Evolutionary conservation across 2,329 filamentous ascomycete species (phyloP).

Genomic region (Tolypocladium nubicola): DNA sequence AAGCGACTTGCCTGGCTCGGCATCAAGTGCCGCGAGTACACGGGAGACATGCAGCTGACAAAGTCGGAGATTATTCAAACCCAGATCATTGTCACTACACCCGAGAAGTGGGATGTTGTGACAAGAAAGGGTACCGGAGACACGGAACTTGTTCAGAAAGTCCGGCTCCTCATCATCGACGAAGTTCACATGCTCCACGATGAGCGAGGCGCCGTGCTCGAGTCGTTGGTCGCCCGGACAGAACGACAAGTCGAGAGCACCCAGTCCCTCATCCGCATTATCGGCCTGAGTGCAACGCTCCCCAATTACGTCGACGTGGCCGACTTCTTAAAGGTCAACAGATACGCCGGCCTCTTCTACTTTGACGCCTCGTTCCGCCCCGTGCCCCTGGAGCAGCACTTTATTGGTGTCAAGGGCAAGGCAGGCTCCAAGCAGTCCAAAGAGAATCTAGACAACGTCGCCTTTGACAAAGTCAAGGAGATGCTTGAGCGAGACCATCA

Average conservation of each 20-base stretch:
- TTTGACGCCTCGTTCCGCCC: slow-evolving; percentile 94
- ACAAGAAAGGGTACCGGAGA: slow-evolving; percentile 95
- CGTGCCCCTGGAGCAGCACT: slow-evolving; percentile 93
- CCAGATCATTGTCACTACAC: slow-evolving; percentile 96
- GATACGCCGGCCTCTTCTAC: slow-evolving; percentile 86
- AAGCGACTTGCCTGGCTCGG: slow-evolving; percentile 90
- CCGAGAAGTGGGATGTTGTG: slow-evolving; percentile 98
- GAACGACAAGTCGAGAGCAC: slow-evolving; percentile 96
- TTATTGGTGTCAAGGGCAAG: slow-evolving; percentile 92
- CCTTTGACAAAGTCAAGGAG: slow-evolving; percentile 88
- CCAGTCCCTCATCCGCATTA: slow-evolving; percentile 90
- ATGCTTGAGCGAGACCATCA: slow-evolving; percentile 93
- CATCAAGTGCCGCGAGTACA: slow-evolving; percentile 84
- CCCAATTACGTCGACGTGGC: slow-evolving; percentile 96
- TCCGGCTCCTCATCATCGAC: slow-evolving; percentile 90
- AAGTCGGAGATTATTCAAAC: slow-evolving; percentile 93
- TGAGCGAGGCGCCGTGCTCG: slow-evolving; percentile 88
- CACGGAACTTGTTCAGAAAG: slow-evolving; percentile 95
- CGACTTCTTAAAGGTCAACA: slow-evolving; percentile 94
- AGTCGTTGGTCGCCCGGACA: slow-evolving; percentile 90
- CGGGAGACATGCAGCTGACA: slow-evolving; percentile 96
- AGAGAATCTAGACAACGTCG: slow-evolving; percentile 78
- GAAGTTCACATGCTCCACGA: slow-evolving; percentile 99
- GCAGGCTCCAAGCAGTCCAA: slow-evolving; percentile 68
- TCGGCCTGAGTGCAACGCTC: slow-evolving; percentile 88